Evolutionary conservation across 2,329 filamentous ascomycete genomes (phyloP).

Genomic region (Elsinoe batatas): DNA sequence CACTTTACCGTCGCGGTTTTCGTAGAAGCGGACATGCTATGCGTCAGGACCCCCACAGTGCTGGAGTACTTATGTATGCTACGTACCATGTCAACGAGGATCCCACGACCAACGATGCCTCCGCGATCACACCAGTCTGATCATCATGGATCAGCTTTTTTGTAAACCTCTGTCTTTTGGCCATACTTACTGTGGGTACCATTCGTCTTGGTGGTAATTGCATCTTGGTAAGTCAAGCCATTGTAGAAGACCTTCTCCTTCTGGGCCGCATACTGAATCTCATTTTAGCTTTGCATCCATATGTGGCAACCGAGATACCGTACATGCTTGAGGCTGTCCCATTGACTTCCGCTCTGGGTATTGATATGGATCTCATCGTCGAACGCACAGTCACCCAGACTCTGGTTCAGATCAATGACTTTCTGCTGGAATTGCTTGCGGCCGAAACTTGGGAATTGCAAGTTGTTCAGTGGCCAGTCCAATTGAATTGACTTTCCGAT

Average conservation of each 20-base stretch:
- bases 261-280: slow-evolving; percentile 32
- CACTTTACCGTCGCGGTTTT: slow-evolving; percentile 37
- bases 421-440: slow-evolving; percentile 29
- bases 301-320: background rate
- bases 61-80: background rate
- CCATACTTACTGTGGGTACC: slow-evolving; percentile 23
- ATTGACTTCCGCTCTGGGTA: slow-evolving; percentile 37
- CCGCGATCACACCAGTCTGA: background rate
- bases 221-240: slow-evolving; percentile 20
- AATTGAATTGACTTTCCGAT: slow-evolving; percentile 34
- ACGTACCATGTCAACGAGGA: background rate
- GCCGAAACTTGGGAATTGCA: slow-evolving; percentile 29
- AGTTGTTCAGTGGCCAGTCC: slow-evolving; percentile 30
- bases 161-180: background rate
- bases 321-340: slow-evolving; percentile 32
- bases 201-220: slow-evolving; percentile 15
- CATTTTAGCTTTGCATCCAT: slow-evolving; percentile 22
- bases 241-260: slow-evolving; percentile 18
- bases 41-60: background rate
- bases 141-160: background rate
- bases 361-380: slow-evolving; percentile 19
- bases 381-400: slow-evolving; percentile 27
- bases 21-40: slow-evolving; percentile 15
- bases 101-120: background rate
- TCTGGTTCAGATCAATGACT: slow-evolving; percentile 18